Percentiles rank a stretch among this genome's conserved stretches.
phyloP scores from a whole-genome alignment of 495 filamentous ascomycete species.

The Hypoxylon intermedium region DNA sequence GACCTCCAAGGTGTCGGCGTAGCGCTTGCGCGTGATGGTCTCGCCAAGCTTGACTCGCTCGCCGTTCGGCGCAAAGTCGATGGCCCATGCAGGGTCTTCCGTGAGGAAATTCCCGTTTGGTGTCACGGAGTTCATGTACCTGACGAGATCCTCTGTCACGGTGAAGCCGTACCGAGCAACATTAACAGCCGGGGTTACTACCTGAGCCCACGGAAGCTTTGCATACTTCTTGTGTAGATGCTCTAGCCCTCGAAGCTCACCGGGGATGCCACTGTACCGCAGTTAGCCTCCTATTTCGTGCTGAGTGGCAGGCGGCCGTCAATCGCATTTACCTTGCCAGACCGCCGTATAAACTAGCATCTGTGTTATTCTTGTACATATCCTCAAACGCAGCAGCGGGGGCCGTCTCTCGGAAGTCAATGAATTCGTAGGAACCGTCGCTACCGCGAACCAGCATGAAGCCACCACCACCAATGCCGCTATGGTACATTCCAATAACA shows the following conservation, averaged over 20 bases:
- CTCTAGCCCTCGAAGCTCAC: conserved; percentile 76
- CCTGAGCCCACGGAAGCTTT: conserved; percentile 68
- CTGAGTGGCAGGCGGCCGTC: not conserved
- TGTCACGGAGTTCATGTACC: conserved; percentile 59
- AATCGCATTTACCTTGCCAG: conserved; percentile 59
- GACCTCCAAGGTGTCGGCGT: conserved; percentile 74
- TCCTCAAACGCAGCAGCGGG: conserved; percentile 76
- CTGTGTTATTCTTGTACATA: conserved; percentile 71
- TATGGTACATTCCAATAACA: conserved; percentile 78
- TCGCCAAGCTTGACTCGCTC: conserved; percentile 67
- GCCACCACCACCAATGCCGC: conserved; percentile 80
- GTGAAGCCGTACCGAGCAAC: conserved; percentile 74
- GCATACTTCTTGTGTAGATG: conserved; percentile 76
- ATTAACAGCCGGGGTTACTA: conserved; percentile 70
- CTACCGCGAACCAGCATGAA: conserved; percentile 73
- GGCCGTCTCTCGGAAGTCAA: conserved; percentile 83
- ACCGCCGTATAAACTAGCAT: conserved; percentile 58
- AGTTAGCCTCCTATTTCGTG: conserved; percentile 6
- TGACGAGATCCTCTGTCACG: conserved; percentile 67
- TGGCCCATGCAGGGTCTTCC: conserved; percentile 72
- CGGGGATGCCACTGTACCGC: conserved; percentile 69
- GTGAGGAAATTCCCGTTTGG: conserved; percentile 43
- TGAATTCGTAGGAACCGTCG: conserved; percentile 68
- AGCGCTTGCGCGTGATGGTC: conserved; percentile 73
- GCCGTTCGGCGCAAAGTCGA: conserved; percentile 80